A percentile compares a stretch with the other conserved stretches of the same genome.
Evolutionary conservation across 805 yeast species (phyloP).

Genomic region (Isabelozyma rhagii): DNA sequence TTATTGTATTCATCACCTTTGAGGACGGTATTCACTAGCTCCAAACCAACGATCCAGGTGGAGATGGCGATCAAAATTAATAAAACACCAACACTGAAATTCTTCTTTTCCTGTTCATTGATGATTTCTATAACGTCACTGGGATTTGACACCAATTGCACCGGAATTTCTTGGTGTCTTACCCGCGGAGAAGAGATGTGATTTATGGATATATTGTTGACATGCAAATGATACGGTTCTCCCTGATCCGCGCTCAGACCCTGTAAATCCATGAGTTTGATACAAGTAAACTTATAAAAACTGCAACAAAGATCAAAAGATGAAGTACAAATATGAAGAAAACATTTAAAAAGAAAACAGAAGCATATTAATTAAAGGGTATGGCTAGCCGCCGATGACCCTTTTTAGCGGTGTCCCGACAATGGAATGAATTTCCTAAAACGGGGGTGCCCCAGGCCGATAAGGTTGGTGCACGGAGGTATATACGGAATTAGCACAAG

Average conservation of each 20-base stretch:
- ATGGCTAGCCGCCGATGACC: too few species aligned
- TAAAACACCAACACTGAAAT: conserved; percentile 43
- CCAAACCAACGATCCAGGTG: conserved; percentile 50
- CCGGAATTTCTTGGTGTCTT: background rate
- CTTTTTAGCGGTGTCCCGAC: background rate
- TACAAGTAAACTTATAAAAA: background rate
- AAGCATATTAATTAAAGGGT: too few species aligned
- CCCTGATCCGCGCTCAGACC: background rate
- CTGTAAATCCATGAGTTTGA: background rate
- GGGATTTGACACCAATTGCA: conserved; percentile 12
- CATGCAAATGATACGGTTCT: background rate
- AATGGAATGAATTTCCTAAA: background rate
- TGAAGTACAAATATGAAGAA: too few species aligned
- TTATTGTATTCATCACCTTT: conserved; percentile 47
- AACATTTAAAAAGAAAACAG: background rate
- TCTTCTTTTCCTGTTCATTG: conserved; percentile 37
- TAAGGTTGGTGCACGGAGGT: background rate
- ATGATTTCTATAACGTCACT: conserved; percentile 30
- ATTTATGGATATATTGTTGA: background rate
- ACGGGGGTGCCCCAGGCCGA: background rate
- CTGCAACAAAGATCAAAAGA: background rate
- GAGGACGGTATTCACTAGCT: conserved; percentile 46
- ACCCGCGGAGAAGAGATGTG: background rate
- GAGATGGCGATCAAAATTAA: conserved; percentile 39
- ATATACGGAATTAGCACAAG: too few species aligned